phyloP scores from a whole-genome alignment of 208 protist genomes.

The Herpetomonas samuelpessoai region DNA sequence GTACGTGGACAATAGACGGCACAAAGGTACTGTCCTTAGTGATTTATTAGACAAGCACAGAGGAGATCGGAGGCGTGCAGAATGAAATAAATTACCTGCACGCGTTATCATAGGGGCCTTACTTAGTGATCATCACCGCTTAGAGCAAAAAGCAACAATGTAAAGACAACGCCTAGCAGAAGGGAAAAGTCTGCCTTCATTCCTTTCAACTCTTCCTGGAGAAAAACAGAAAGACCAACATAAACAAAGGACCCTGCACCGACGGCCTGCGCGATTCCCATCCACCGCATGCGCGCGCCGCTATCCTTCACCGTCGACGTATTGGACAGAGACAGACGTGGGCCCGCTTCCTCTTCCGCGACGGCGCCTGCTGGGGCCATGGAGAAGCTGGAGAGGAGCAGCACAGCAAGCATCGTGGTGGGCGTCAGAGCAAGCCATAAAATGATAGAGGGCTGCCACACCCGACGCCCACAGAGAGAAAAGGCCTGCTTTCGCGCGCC shows the following conservation, averaged over 20 bases:
- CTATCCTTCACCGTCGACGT: no score
- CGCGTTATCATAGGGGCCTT: no score
- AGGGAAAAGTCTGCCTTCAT: conserved; percentile 20
- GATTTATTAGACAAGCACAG: no score
- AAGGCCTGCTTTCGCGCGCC: not conserved
- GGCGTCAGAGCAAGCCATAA: conserved; percentile 51
- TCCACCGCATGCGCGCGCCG: no score
- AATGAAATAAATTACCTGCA: no score
- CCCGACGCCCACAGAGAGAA: conserved; percentile 14
- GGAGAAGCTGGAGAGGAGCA: conserved; percentile 5
- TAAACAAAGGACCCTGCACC: conserved; percentile 76
- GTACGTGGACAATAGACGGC: no score
- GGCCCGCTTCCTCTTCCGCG: no score
- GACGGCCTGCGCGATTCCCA: conserved; percentile 36
- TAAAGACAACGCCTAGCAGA: conserved; percentile 34
- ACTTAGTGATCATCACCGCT: conserved; percentile 5
- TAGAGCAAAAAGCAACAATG: conserved; percentile 22
- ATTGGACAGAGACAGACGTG: no score
- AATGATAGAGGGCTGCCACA: conserved; percentile 21
- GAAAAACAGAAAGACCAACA: conserved; percentile 39
- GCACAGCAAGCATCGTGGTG: conserved; percentile 24
- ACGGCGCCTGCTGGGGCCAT: not conserved
- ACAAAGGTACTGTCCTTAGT: no score
- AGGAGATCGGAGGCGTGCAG: no score
- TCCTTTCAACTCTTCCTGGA: conserved; percentile 50